Evolutionary conservation across 2,329 filamentous ascomycete genomes (phyloP), one percentile per base, ranked within the genome.

Genomic region (Chaetomium olivaceum): DNA sequence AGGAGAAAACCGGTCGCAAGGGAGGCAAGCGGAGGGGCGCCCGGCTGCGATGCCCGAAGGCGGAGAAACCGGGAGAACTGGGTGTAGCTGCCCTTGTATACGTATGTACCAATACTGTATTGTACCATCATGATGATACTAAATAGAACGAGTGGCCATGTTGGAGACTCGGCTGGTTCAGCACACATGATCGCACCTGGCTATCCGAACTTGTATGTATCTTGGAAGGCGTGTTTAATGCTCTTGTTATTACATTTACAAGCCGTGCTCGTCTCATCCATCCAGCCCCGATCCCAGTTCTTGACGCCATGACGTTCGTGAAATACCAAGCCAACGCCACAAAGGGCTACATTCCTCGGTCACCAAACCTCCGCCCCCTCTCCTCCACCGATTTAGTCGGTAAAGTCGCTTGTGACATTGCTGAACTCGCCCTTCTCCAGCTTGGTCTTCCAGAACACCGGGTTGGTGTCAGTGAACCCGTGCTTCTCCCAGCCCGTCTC

Each of bases 371-470:
- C 31, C 57, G 1, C 16, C 55, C 27, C 14, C 54, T 43, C 16
- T 43, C 39, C 23, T 54, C 9, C 23, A 1, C 51, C 33, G 16
- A n/a, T 31, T 56, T 43, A 63, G 66, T 82, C 87, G n/a, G 85
- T 85, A 76, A 96, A 78, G 74, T 89, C 82, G 74, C 90, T 91
- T 65, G 92, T 96, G 62, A 97, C 93, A 78, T 97, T 97, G 70
- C 90, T 94, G 80, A 99, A 99, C 83, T 99, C 95, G 79, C 93
- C 93, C 87, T 96, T 96, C 79, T 97, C 91, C 76, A 99, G 81
- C 88, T 99, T 99, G 58, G 93, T 97, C 85, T 96, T 91, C 95
- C 95, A 99, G 89, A 99, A 99, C 77, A 98, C 96, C 54, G 94
- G 94, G 84, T 98, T 97, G 73, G 94, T 98, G 80, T 99, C 95